Evolutionary conservation across 257 asterid species (phyloP), one percentile per base, ranked within the genome.

Genomic region (Galeopsis tetrahit): DNA sequence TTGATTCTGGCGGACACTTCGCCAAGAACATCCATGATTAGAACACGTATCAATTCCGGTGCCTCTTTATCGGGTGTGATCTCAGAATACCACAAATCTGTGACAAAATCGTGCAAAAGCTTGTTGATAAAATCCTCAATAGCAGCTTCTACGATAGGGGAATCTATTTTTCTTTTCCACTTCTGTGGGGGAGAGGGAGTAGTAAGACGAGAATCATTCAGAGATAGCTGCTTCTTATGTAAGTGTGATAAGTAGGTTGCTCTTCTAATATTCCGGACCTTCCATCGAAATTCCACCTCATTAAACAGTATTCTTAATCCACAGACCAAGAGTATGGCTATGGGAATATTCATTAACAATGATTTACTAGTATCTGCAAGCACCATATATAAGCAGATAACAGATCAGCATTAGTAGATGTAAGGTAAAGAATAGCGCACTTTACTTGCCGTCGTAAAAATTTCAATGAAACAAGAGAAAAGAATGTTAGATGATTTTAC

Each of bases 61-160:
- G 89, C 96, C 83, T 92, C 98, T 82, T 74, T 80, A 84, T 95
- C 97, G 38, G 99, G 96, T 7, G 99, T 95, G 62, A 95, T 90
- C 2, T 82, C 92, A 32, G 96, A 90, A 80, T 90, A 95, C 99
- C 99, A 95, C 81, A 95, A 79, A 77, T 92, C 96, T 58, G 80
- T 58, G 58, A 92, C 96, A 79, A 95, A 95, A 82, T 95, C 99
- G 65, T 85, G 90, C 91, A 95, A 69, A 77, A 95, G 72, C 82
- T 89, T 95, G 82, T 73, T 70, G 70, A 92, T 77, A 42, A 95
- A 87, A 72, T 87, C 96, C 83, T 90, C 90, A 68, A 89, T 76
- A 60, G 97, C 98, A 38, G 96, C 89, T 88, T 92, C 95, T 8
- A 95, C 92, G 34, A 85, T 40, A 35, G 96, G 98, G 34, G 99